Evolutionary conservation across 306 rosid genomes (phyloP).

Genomic region (Hippophae gyantsensis): DNA sequence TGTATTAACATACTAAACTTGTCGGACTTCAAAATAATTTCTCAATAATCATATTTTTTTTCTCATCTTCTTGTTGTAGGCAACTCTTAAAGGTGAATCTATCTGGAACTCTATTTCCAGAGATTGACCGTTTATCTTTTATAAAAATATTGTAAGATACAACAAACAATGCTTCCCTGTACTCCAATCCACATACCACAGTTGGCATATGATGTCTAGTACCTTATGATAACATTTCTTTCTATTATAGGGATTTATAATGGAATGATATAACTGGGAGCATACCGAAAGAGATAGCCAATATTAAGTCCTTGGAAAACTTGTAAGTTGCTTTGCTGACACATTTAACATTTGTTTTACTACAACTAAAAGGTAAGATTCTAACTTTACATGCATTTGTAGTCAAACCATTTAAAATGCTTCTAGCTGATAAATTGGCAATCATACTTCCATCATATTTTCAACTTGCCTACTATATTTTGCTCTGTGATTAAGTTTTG

Average conservation of each 20-base stretch:
- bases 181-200: neutral
- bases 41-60: too few relatives aligned
- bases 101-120: slow-evolving; percentile 66
- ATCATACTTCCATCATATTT: too few relatives aligned
- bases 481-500: too few relatives aligned
- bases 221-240: slow-evolving; percentile 23
- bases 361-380: too few relatives aligned
- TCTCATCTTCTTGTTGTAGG: slow-evolving; percentile 36
- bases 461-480: too few relatives aligned
- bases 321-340: slow-evolving; percentile 48
- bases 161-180: neutral
- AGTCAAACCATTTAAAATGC: too few relatives aligned
- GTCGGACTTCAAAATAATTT: too few relatives aligned
- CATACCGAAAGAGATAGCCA: slow-evolving; percentile 79
- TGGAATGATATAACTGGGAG: slow-evolving; percentile 74
- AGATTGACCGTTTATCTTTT: slow-evolving; percentile 45
- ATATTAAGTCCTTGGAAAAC: slow-evolving; percentile 50
- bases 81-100: slow-evolving; percentile 50
- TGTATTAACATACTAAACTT: too few relatives aligned
- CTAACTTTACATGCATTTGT: too few relatives aligned
- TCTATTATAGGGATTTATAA: slow-evolving; percentile 68
- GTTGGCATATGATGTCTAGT: slow-evolving; percentile 15
- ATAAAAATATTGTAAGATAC: slow-evolving; percentile 62
- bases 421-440: too few relatives aligned
- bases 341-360: neutral